Evolutionary conservation across 176 grass and related monocot genomes (phyloP).

Genomic region (Sorghum bicolor): DNA sequence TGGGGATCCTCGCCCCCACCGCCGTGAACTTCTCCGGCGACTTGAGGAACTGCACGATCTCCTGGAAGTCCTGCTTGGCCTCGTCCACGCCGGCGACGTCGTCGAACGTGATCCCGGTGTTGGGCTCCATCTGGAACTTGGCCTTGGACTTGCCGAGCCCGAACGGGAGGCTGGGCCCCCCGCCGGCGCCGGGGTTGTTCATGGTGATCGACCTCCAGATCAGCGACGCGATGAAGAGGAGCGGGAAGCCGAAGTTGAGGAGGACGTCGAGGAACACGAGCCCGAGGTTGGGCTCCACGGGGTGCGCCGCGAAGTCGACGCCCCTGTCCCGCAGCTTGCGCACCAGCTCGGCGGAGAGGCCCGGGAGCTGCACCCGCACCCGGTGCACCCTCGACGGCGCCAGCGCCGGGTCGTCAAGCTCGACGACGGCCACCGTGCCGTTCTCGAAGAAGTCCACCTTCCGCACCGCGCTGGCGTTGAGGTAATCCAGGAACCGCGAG

Average conservation of each 20-base stretch:
- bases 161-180: constrained; percentile 50
- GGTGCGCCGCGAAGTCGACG: constrained; percentile 60
- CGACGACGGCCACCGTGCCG: constrained; percentile 54
- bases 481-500: constrained; percentile 68
- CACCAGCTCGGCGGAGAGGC: constrained; percentile 52
- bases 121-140: constrained; percentile 90
- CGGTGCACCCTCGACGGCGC: constrained; percentile 29
- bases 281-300: constrained; percentile 40
- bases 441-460: constrained; percentile 77
- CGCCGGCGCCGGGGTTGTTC: constrained; percentile 42
- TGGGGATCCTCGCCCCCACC: constrained; percentile 66
- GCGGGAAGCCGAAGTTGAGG: constrained; percentile 47
- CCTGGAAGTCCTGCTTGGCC: constrained; percentile 85
- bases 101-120: constrained; percentile 82
- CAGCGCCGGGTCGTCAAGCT: constrained; percentile 55
- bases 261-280: constrained; percentile 54
- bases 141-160: constrained; percentile 70
- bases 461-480: constrained; percentile 48
- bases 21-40: constrained; percentile 66
- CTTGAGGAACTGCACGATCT: constrained; percentile 79
- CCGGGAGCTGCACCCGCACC: constrained; percentile 69
- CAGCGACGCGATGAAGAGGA: constrained; percentile 61
- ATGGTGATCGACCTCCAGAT: constrained; percentile 28
- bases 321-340: constrained; percentile 65
- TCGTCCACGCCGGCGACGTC: constrained; percentile 80